Conservation (phyloP, 2,329 filamentous ascomycete genomes). For the Monosporascus sp. region DNA sequence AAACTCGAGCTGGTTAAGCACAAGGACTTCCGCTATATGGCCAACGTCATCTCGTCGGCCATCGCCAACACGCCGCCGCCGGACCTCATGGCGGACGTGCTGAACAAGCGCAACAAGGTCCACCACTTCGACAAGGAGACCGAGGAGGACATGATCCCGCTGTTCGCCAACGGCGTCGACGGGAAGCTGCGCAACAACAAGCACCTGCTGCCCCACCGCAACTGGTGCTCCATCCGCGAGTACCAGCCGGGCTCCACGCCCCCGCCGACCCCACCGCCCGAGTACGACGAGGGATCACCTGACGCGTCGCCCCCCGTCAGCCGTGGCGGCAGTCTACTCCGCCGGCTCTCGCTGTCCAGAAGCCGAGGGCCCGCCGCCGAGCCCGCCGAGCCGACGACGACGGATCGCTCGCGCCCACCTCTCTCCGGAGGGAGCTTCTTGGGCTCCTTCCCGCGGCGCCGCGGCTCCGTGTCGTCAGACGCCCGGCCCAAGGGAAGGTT, state of each 20-base stretch:
- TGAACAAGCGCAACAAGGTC: slow-evolving; percentile 88
- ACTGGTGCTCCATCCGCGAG: slow-evolving; percentile 89
- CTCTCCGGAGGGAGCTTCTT: slow-evolving; percentile 41
- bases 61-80: slow-evolving; percentile 91
- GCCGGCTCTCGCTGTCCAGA: slow-evolving; percentile 39
- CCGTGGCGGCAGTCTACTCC: slow-evolving; percentile 34
- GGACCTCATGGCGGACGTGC: slow-evolving; percentile 79
- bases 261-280: slow-evolving; percentile 56
- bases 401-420: slow-evolving; percentile 42
- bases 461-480: slow-evolving; percentile 30
- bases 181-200: slow-evolving; percentile 89
- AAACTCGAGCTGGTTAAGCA: slow-evolving; percentile 78
- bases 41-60: slow-evolving; percentile 87
- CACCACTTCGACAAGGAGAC: slow-evolving; percentile 71
- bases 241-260: slow-evolving; percentile 78
- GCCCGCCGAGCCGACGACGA: slow-evolving; percentile 33
- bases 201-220: slow-evolving; percentile 78
- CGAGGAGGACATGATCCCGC: slow-evolving; percentile 91
- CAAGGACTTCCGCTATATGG: slow-evolving; percentile 92
- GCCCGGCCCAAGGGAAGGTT: slow-evolving; percentile 32
- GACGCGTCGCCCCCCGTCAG: background rate
- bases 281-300: slow-evolving; percentile 29
- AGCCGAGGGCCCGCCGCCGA: slow-evolving; percentile 30
- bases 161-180: slow-evolving; percentile 86
- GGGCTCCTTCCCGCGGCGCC: slow-evolving; percentile 40